phyloP scores from a whole-genome alignment of 306 rosid genomes.

The Quercus dentata region DNA sequence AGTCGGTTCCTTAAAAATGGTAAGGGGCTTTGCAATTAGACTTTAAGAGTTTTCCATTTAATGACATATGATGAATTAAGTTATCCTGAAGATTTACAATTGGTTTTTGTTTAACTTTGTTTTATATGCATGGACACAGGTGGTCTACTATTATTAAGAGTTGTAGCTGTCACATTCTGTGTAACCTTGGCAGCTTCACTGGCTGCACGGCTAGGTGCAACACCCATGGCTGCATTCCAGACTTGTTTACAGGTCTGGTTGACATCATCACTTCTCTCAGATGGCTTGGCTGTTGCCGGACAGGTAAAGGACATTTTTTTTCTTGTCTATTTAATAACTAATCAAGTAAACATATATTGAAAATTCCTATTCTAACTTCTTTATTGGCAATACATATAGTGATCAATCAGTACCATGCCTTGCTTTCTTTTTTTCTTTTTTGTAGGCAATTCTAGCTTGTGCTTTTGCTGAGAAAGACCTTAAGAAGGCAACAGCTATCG shows the following conservation, averaged over 20 bases:
- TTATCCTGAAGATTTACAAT: too few relatives aligned
- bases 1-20: conserved; percentile 84
- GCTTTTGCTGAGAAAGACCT: conserved; percentile 83
- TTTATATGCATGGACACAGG: conserved; percentile 39
- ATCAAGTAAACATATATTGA: neutral
- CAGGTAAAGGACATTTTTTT: conserved; percentile 47
- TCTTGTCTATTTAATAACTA: neutral
- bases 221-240: conserved; percentile 95
- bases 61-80: too few relatives aligned
- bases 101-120: neutral
- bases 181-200: conserved; percentile 89
- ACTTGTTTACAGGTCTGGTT: conserved; percentile 91
- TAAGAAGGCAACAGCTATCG: conserved; percentile 51
- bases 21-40: conserved; percentile 11
- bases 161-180: conserved; percentile 90
- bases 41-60: too few relatives aligned
- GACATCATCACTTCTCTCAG: conserved; percentile 88
- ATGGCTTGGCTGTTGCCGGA: conserved; percentile 87
- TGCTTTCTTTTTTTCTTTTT: neutral
- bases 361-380: too few relatives aligned
- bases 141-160: conserved; percentile 63
- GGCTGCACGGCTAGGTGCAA: conserved; percentile 80
- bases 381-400: neutral
- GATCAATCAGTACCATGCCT: neutral
- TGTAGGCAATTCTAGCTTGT: conserved; percentile 86